phyloP scores from a whole-genome alignment of 2,329 filamentous ascomycete species.

The Byssoonygena ceratinophila region DNA sequence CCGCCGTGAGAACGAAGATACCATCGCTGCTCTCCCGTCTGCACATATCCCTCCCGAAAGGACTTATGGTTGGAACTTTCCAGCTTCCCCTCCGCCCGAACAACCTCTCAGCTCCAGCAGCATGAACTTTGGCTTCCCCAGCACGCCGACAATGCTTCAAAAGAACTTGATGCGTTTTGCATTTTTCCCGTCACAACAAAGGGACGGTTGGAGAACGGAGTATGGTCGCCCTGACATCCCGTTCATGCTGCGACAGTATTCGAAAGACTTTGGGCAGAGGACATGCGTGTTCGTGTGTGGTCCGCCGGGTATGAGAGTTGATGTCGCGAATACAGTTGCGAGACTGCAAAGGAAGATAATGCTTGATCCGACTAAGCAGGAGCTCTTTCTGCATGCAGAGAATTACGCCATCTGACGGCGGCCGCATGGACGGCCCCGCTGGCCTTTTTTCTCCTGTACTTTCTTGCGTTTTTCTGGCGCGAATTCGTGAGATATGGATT shows the following conservation, averaged over 20 bases:
- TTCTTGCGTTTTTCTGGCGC: background rate
- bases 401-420: conserved; percentile 67
- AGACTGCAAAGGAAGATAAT: conserved; percentile 72
- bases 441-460: background rate
- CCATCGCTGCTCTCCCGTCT: conserved; percentile 67
- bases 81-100: conserved; percentile 16
- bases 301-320: conserved; percentile 73
- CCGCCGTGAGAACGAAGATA: conserved; percentile 71
- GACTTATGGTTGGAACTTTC: conserved; percentile 10
- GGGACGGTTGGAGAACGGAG: conserved; percentile 78
- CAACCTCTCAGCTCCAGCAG: conserved; percentile 14
- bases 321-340: conserved; percentile 78
- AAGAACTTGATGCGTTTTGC: conserved; percentile 85
- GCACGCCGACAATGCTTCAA: conserved; percentile 76
- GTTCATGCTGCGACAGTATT: conserved; percentile 75
- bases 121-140: conserved; percentile 71
- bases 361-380: conserved; percentile 65
- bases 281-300: conserved; percentile 92
- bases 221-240: conserved; percentile 83
- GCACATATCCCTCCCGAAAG: conserved; percentile 21
- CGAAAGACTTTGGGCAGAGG: conserved; percentile 65
- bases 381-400: conserved; percentile 89
- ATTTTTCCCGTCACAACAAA: conserved; percentile 51
- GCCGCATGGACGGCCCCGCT: background rate
- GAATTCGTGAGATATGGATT: background rate